These are phyloP conservation scores for Narthecium ossifragum DNA, from an alignment of 106 monocot genomes.

Conservation along the genomic window DNA sequence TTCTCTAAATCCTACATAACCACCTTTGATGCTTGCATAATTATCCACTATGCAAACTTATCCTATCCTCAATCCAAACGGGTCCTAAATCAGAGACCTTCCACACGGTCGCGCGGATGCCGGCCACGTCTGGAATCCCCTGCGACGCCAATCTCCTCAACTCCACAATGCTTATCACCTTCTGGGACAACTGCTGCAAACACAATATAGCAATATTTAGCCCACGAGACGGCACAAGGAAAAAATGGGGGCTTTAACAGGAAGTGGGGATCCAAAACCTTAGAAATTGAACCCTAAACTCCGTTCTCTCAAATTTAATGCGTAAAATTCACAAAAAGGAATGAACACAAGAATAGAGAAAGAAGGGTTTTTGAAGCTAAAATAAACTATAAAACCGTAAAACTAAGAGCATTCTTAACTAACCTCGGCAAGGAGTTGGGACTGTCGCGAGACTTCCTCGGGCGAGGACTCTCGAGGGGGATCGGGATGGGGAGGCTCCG, in stretches of 20 bases:
- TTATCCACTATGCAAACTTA: no score
- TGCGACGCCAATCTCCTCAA: conserved; percentile 62
- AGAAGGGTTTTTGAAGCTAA: no score
- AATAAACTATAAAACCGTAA: no score
- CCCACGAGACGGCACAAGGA: not conserved
- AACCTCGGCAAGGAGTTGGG: conserved; percentile 66
- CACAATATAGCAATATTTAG: not conserved
- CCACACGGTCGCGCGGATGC: conserved; percentile 78
- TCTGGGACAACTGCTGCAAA: conserved; percentile 58
- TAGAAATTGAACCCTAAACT: not conserved
- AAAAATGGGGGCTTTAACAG: not conserved
- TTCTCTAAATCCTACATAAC: no score
- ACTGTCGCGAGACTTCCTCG: conserved; percentile 69
- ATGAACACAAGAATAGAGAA: not conserved
- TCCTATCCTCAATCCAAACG: no score
- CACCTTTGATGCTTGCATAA: no score
- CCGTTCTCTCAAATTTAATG: no score
- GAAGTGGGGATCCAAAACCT: not conserved
- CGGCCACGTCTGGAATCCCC: conserved; percentile 69
- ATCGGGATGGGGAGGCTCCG: not conserved
- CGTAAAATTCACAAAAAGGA: not conserved
- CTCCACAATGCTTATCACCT: conserved; percentile 54
- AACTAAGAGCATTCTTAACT: no score
- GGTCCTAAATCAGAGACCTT: no score
- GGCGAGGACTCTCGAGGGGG: conserved; percentile 20